Base-by-base conservation (phyloP, 805 yeast genomes). In the Zygosaccharomyces gambellarensis region DNA sequence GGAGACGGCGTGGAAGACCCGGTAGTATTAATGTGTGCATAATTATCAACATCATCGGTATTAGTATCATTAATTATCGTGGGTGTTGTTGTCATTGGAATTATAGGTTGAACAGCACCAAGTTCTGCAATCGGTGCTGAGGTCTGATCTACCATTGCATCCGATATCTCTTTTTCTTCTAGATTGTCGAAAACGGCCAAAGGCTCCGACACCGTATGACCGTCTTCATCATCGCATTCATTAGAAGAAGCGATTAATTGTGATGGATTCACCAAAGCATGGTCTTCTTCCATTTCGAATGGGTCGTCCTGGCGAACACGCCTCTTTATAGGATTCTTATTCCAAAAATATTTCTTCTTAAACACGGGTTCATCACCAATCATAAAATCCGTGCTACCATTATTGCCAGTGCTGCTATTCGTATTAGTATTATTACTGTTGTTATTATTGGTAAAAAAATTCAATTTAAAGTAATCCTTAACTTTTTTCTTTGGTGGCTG, bases 401-500 rank as follows among this genome's bases (percentile, higher is more conserved):
- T 50, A 19, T 47, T 45, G 28, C 25, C 51, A 21, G 39, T 46
- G 25, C 41, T 42, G 31, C 42, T 30, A 32, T 10, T 19, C 28
- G 28, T 25, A 40, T 32, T 21, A 29, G 22, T 39, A 39, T 27
- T 48, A 32, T n/a, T 52, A 21, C 45, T 47, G 36, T 44, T 48
- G 43, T 32, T 44, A 32, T 34, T 52, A 39, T 42, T 49, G 21
- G 54, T 54, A 30, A 64, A 63, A 29, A 63, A 47, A 49, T 59
- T 64, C 19, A 64, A 46, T 49, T 63, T 64, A 39, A 63, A 63
- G 44, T 62, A 63, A 47, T 62, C 62, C 46, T 50, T 57, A 7
- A 62, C 58, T 48, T 54, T 58, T 47, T 60, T 57, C 47, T 53
- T 51, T 45, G 46, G 50, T 11, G 47, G 43, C 34, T 39, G 42